phyloP scores from a whole-genome alignment of 345 rosid species.

The Turritis glabra region DNA sequence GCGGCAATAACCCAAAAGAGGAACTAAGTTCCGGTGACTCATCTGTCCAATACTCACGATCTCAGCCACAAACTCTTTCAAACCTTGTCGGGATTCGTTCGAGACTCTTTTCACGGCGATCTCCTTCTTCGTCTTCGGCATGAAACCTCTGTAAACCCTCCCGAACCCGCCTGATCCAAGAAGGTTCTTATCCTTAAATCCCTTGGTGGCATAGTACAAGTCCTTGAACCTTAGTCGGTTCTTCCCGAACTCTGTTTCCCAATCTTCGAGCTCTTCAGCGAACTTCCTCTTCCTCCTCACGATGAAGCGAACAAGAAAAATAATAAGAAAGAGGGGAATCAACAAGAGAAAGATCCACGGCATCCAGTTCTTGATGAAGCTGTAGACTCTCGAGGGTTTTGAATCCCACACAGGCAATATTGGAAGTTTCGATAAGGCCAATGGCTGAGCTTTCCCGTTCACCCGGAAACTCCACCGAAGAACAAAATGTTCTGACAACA shows the following conservation, averaged over 20 bases:
- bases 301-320: slow-evolving; percentile 12
- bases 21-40: slow-evolving; percentile 77
- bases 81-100: slow-evolving; percentile 69
- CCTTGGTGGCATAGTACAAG: slow-evolving; percentile 61
- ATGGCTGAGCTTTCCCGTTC: slow-evolving; percentile 49
- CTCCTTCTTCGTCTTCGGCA: slow-evolving; percentile 43
- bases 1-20: slow-evolving; percentile 75
- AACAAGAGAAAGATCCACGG: slow-evolving; percentile 19
- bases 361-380: slow-evolving; percentile 35
- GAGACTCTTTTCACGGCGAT: slow-evolving; percentile 73
- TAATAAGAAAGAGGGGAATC: slow-evolving; percentile 16
- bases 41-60: slow-evolving; percentile 72
- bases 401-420: slow-evolving; percentile 37
- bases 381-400: slow-evolving; percentile 13
- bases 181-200: slow-evolving; percentile 56
- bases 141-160: slow-evolving; percentile 58
- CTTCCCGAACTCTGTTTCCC: slow-evolving; percentile 72
- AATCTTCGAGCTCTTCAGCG: slow-evolving; percentile 59
- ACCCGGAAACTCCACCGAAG: slow-evolving; percentile 64
- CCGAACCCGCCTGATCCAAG: slow-evolving; percentile 84
- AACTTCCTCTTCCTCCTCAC: slow-evolving; percentile 48
- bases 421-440: slow-evolving; percentile 52
- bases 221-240: slow-evolving; percentile 58
- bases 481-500: slow-evolving; percentile 42
- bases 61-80: slow-evolving; percentile 76